Conservation (phyloP, 768 basidiomycete genomes). For the Tephrocybe rancida region DNA sequence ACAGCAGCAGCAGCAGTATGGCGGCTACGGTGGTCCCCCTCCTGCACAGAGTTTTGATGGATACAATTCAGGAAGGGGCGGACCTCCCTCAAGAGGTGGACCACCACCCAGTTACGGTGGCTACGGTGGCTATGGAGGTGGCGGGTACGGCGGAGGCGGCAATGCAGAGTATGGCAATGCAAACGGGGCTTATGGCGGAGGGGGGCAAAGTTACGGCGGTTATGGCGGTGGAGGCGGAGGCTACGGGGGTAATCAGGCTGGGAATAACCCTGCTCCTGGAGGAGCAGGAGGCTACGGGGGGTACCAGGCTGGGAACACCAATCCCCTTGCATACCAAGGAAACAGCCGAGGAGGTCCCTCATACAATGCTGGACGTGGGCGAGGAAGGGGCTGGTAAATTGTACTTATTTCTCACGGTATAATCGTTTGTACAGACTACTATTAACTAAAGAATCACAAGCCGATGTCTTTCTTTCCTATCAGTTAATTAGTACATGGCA, state of each 20-base stretch:
- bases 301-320: conserved; percentile 35
- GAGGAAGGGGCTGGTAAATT: conserved; percentile 31
- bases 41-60: conserved; percentile 29
- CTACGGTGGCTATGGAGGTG: conserved; percentile 19
- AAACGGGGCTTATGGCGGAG: conserved; percentile 15
- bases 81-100: conserved; percentile 28
- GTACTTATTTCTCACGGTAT: conserved; percentile 1
- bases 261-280: too few species aligned
- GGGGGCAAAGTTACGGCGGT: conserved; percentile 32
- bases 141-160: conserved; percentile 25
- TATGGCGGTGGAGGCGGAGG: conserved; percentile 37
- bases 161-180: conserved; percentile 12
- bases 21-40: conserved; percentile 29
- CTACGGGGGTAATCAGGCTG: conserved; percentile 34
- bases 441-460: too few species aligned
- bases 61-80: conserved; percentile 26
- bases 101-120: conserved; percentile 23
- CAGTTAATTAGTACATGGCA: too few species aligned
- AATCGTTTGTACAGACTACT: neutral
- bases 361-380: conserved; percentile 39
- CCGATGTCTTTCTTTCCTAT: too few species aligned
- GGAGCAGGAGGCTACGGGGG: conserved; percentile 36
- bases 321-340: conserved; percentile 29
- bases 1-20: conserved; percentile 31
- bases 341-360: conserved; percentile 28